Evolutionary conservation across 345 rosid species (phyloP), one percentile per base, ranked within the genome.

Genomic region (Aurinia saxatilis): DNA sequence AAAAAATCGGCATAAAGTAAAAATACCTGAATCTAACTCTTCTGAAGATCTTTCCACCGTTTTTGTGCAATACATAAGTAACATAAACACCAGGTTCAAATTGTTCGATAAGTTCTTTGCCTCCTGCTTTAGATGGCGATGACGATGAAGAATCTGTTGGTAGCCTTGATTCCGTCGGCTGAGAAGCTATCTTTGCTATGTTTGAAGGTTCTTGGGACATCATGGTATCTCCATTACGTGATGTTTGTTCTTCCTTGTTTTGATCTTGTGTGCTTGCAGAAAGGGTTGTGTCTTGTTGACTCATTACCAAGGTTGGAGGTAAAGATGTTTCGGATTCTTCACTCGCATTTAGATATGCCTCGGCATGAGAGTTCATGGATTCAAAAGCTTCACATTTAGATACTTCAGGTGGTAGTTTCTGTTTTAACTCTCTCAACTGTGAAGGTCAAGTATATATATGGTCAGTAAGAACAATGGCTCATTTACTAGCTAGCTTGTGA

Each of bases 51-150:
- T 81, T 87, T 63, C 70, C 65, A 6, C 97, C 97, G 38, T 70
- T 79, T 25, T 57, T 73, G 67, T 73, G 81, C 16, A 59, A 73
- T 49, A 80, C 71, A 27, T 73, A 81, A 46, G 97, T 90, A 16
- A 93, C 76, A 61, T 87, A 93, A 45, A 93, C 99, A 45, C 99
- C 96, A 34, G 88, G 90, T 65, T 93, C 97, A 55, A 85, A 90
- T 57, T 90, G 99, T 71, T 90, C 97, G 4, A 76, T 85, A 48
- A 63, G 66, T 77, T 87, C 96, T 13, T 60, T 68, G 50, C 72
- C 78, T 40, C 80, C 81, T 18, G 46, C 50, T 55, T 67, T 79
- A 6, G 30, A 27, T 3, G 63, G 29, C 27, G 19, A 21, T 16
- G 53, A 42, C 1, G 81, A 47, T 0, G 18, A 19, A 6, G 77